Evolutionary conservation across 148 eudicot genomes (phyloP).

Genomic region (Amaranthus palmeri): DNA sequence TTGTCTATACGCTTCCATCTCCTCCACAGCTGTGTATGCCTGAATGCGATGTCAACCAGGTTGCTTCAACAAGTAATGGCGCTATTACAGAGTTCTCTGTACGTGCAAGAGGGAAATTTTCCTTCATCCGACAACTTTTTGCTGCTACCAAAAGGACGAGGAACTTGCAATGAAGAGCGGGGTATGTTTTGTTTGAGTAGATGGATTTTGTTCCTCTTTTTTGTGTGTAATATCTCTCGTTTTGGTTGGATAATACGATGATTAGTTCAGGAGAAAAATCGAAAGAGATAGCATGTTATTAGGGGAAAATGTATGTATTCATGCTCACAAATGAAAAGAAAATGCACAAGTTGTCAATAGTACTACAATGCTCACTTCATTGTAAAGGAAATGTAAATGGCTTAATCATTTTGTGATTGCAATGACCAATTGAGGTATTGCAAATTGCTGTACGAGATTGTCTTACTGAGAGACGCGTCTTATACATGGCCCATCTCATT

Average conservation of each 20-base stretch:
- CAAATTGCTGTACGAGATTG: too few species aligned
- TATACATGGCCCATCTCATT: background rate
- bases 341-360: conserved; percentile 26
- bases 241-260: conserved; percentile 21
- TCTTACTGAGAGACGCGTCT: too few species aligned
- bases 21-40: conserved; percentile 30
- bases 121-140: conserved; percentile 79
- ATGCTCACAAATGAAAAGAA: conserved; percentile 27
- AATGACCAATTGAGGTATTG: too few species aligned
- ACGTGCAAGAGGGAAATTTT: conserved; percentile 61
- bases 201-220: background rate
- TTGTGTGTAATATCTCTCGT: conserved; percentile 20
- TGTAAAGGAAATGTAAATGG: conserved; percentile 26
- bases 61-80: conserved; percentile 49
- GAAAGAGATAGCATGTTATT: conserved; percentile 25
- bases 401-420: conserved; percentile 9
- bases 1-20: conserved; percentile 36
- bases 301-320: conserved; percentile 7
- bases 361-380: conserved; percentile 21
- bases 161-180: conserved; percentile 41
- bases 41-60: conserved; percentile 33
- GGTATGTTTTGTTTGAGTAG: conserved; percentile 11
- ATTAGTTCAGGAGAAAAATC: conserved; percentile 22
- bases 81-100: conserved; percentile 57
- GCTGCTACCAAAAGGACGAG: conserved; percentile 67